Evolutionary conservation across 1,284 basidiomycete genomes (phyloP).

Genomic region (Leccinum variabile): DNA sequence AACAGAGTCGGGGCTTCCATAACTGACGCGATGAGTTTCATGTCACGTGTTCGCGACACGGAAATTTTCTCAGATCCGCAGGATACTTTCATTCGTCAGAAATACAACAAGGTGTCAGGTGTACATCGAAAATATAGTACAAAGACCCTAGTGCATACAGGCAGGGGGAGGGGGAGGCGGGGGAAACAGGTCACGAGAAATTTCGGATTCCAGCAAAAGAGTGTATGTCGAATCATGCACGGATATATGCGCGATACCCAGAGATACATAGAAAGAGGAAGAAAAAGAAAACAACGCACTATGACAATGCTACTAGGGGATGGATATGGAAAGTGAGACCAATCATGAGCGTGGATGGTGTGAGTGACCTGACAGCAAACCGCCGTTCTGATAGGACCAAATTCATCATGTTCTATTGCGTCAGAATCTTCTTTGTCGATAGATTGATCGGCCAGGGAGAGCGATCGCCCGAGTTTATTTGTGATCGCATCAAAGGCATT

Average conservation of each 20-base stretch:
- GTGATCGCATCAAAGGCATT: too few relatives aligned
- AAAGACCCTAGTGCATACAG: slow-evolving; percentile 4
- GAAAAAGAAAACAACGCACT: background rate
- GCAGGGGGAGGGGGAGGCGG: background rate
- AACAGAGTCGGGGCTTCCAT: slow-evolving; percentile 41
- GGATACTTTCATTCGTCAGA: slow-evolving; percentile 10
- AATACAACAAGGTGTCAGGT: slow-evolving; percentile 20
- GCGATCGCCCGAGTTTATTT: too few relatives aligned
- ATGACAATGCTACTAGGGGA: slow-evolving; percentile 17
- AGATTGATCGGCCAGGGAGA: too few relatives aligned
- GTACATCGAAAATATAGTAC: slow-evolving; percentile 11
- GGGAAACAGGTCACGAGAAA: background rate
- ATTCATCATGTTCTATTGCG: too few relatives aligned
- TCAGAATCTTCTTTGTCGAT: too few relatives aligned
- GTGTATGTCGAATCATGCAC: slow-evolving; percentile 16
- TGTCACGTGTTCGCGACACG: slow-evolving; percentile 29
- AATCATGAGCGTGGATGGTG: slow-evolving; percentile 11
- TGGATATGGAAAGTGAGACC: slow-evolving; percentile 7
- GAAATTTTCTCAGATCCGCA: background rate
- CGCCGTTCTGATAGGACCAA: too few relatives aligned
- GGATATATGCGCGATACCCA: slow-evolving; percentile 30
- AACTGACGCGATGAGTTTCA: slow-evolving; percentile 2
- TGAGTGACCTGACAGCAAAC: background rate
- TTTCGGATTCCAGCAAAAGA: slow-evolving; percentile 11
- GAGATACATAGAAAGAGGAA: slow-evolving; percentile 18